Evolutionary conservation across 106 monocot genomes (phyloP).

Genomic region (Apostasia ramifera): DNA sequence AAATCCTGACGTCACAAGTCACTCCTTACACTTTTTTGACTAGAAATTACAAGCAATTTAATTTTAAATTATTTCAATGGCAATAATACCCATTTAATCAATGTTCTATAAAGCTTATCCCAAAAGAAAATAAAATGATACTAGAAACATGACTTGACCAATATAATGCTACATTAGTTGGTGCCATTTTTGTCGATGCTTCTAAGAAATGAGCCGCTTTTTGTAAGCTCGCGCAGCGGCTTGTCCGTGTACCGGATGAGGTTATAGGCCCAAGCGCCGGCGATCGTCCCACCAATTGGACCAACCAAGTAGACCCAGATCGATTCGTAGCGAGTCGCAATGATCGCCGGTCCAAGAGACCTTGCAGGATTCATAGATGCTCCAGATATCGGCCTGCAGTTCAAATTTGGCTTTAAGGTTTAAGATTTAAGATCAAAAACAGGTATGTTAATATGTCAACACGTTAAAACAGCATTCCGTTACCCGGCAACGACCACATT

Average conservation of each 20-base stretch:
- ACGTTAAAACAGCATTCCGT: not conserved
- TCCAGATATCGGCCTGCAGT: constrained; percentile 64
- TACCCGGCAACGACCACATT: constrained; percentile 77
- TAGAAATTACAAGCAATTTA: no score
- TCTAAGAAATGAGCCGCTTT: constrained; percentile 61
- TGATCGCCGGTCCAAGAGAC: constrained; percentile 63
- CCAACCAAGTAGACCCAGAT: constrained; percentile 83
- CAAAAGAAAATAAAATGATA: no score
- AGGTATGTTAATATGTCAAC: not conserved
- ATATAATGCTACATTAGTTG: not conserved
- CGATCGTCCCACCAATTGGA: constrained; percentile 36
- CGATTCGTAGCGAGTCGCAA: constrained; percentile 30
- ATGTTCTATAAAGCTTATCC: no score
- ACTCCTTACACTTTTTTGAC: no score
- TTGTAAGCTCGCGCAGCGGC: constrained; percentile 65
- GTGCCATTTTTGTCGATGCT: constrained; percentile 21
- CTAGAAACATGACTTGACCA: no score
- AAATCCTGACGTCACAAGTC: no score
- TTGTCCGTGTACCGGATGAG: constrained; percentile 68
- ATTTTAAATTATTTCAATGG: no score
- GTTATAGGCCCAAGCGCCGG: constrained; percentile 80
- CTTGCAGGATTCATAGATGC: constrained; percentile 94
- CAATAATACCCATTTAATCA: no score
- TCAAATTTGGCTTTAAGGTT: not conserved
- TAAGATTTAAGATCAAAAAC: not conserved